Conservation (phyloP, 176 grass and related monocot genomes). For the Ensete ventricosum region DNA sequence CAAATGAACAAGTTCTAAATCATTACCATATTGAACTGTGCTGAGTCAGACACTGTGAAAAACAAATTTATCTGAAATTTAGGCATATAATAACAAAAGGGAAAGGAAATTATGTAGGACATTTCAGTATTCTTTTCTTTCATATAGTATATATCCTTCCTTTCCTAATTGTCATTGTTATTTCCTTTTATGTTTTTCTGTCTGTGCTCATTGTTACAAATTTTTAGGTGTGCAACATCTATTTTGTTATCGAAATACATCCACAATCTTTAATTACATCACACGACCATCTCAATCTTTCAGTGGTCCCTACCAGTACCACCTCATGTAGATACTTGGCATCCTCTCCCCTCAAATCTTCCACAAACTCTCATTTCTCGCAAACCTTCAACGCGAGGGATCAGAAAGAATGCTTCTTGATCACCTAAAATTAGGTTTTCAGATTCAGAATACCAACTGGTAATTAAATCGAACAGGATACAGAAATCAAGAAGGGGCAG, state of each 20-base stretch:
- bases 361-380: not conserved
- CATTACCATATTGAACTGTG: too few species aligned
- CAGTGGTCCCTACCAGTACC: not conserved
- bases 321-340: not conserved
- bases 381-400: not conserved
- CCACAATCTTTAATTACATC: not conserved
- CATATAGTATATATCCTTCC: too few species aligned
- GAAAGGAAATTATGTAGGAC: not conserved
- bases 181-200: too few species aligned
- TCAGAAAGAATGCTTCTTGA: not conserved
- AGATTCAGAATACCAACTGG: not conserved
- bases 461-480: not conserved
- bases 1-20: too few species aligned
- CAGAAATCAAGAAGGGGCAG: not conserved
- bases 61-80: too few species aligned
- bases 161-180: too few species aligned
- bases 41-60: too few species aligned
- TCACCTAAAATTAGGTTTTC: not conserved
- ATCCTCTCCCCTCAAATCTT: not conserved
- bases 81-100: not conserved
- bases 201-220: too few species aligned
- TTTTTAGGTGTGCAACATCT: too few species aligned
- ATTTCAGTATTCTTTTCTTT: not conserved
- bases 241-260: too few species aligned
- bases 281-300: not conserved